A percentile compares a stretch with the other conserved stretches of the same genome.
phyloP scores from a whole-genome alignment of 768 basidiomycete species.

The Psilocybe sp. region DNA sequence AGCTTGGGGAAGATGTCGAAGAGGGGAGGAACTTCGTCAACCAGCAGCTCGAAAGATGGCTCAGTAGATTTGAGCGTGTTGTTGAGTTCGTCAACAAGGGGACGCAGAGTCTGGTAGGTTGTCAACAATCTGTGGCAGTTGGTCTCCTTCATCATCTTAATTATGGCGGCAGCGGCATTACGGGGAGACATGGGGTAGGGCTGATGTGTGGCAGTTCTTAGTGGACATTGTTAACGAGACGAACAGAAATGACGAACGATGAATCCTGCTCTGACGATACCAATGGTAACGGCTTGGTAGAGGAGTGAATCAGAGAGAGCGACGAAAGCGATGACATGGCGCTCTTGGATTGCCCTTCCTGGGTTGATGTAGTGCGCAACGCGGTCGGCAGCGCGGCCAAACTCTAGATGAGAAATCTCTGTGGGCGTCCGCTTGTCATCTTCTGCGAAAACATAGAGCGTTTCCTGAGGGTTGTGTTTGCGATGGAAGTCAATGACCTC shows the following conservation, averaged over 20 bases:
- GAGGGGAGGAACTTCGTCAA: constrained; percentile 33
- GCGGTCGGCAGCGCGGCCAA: constrained; percentile 43
- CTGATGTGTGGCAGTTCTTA: constrained; percentile 17
- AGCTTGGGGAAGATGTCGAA: constrained; percentile 36
- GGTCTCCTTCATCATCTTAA: constrained; percentile 32
- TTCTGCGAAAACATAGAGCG: constrained; percentile 29
- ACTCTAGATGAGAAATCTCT: constrained; percentile 38
- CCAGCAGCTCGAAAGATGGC: constrained; percentile 15
- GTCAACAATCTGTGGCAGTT: constrained; percentile 37
- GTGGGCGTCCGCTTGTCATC: constrained; percentile 14
- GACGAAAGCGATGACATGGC: constrained; percentile 33
- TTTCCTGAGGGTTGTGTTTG: constrained; percentile 25
- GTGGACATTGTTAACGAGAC: not conserved
- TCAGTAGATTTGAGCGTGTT: constrained; percentile 12
- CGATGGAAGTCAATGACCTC: constrained; percentile 32
- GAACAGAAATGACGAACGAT: constrained; percentile 21
- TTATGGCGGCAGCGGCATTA: constrained; percentile 30
- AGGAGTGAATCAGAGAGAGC: constrained; percentile 31
- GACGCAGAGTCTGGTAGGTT: constrained; percentile 23
- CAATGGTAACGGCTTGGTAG: constrained; percentile 39
- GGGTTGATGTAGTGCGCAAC: constrained; percentile 37
- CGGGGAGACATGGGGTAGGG: constrained; percentile 41
- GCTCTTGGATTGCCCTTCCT: constrained; percentile 16
- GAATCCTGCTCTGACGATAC: constrained; percentile 33
- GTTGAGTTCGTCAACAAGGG: constrained; percentile 27